These are phyloP conservation scores for Alternaria conjuncta DNA, from an alignment of 2,329 filamentous ascomycete genomes.

Conservation along the genomic window DNA sequence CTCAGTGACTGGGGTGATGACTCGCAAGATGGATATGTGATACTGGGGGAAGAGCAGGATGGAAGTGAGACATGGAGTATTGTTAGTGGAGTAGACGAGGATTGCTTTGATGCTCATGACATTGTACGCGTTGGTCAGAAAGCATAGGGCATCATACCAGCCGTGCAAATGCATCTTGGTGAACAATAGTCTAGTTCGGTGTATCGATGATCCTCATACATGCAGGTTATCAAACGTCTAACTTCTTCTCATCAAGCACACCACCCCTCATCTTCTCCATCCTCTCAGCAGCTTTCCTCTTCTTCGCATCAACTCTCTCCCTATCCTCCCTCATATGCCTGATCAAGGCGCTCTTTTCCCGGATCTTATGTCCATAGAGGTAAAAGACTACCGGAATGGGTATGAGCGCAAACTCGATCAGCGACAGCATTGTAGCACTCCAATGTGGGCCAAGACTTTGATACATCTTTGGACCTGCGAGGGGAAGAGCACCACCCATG, in stretches of 20 bases:
- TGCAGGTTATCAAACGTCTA: slow-evolving; percentile 12
- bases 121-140: neutral
- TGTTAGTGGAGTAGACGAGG: neutral
- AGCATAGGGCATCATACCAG: neutral
- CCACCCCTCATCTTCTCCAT: slow-evolving; percentile 50
- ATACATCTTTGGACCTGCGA: slow-evolving; percentile 72
- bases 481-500: slow-evolving; percentile 78
- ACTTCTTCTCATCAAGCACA: slow-evolving; percentile 15
- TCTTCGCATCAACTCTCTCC: slow-evolving; percentile 51
- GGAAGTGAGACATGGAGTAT: slow-evolving; percentile 10
- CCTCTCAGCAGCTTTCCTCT: slow-evolving; percentile 46
- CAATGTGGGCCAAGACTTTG: slow-evolving; percentile 72
- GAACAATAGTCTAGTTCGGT: neutral
- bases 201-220: neutral
- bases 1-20: neutral
- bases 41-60: neutral
- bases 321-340: slow-evolving; percentile 53
- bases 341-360: slow-evolving; percentile 63
- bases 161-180: neutral
- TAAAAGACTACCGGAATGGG: slow-evolving; percentile 85
- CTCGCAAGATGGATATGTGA: neutral
- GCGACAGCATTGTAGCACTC: slow-evolving; percentile 76
- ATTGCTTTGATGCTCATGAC: neutral
- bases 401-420: slow-evolving; percentile 75
- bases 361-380: slow-evolving; percentile 63